Percentiles rank a stretch among this genome's conserved stretches.
Conservation (phyloP, 2,329 filamentous ascomycete species). For the Fusarium multiceps region DNA sequence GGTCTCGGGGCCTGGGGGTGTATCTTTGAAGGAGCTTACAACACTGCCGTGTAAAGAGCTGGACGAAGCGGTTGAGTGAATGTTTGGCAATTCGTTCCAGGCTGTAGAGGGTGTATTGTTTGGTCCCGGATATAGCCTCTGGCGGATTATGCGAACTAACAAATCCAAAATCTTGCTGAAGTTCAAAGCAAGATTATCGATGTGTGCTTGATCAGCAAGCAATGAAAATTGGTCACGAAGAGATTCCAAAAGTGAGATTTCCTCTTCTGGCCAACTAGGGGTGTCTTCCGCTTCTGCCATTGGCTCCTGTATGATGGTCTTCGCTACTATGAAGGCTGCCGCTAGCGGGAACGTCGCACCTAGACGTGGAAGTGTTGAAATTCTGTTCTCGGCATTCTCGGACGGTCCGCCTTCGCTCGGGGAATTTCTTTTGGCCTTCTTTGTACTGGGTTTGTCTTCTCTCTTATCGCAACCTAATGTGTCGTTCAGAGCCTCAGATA, state of each 20-base stretch:
- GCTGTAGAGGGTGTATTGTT: slow-evolving; percentile 34
- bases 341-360: slow-evolving; percentile 40
- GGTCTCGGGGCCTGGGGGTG: slow-evolving; percentile 37
- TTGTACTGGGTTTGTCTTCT: not conserved
- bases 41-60: slow-evolving; percentile 33
- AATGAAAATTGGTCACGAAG: slow-evolving; percentile 37
- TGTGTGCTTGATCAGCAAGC: slow-evolving; percentile 31
- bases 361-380: slow-evolving; percentile 32
- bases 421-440: not conserved
- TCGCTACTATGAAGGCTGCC: slow-evolving; percentile 40
- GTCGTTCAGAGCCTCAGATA: slow-evolving; percentile 32
- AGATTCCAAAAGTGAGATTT: slow-evolving; percentile 42
- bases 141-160: slow-evolving; percentile 35
- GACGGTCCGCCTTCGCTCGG: not conserved
- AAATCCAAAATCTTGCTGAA: slow-evolving; percentile 34
- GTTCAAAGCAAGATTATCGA: slow-evolving; percentile 37
- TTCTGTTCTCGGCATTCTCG: slow-evolving; percentile 18
- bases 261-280: slow-evolving; percentile 36
- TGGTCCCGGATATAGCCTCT: slow-evolving; percentile 26
- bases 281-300: slow-evolving; percentile 18
- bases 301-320: slow-evolving; percentile 29
- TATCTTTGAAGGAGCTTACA: slow-evolving; percentile 39
- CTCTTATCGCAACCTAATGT: slow-evolving; percentile 15
- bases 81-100: slow-evolving; percentile 43
- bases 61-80: slow-evolving; percentile 39